phyloP scores from a whole-genome alignment of 2,329 filamentous ascomycete genomes.

The Pseudogymnoascus sp. region DNA sequence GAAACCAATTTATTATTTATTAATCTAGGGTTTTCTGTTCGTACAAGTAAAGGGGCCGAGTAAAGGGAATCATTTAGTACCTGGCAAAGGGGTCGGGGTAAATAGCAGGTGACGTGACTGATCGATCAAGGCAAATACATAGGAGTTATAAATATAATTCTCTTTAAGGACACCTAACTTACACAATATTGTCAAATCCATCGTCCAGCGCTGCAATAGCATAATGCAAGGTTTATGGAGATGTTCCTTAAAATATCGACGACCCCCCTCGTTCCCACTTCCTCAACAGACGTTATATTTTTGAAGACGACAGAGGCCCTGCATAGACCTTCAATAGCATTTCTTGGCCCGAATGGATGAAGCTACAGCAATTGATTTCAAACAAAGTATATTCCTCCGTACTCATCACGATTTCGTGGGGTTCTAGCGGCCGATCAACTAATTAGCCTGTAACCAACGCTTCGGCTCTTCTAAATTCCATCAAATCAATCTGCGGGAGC shows the following conservation, averaged over 20 bases:
- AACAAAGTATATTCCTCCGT: background rate
- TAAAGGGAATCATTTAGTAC: no score
- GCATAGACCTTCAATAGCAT: background rate
- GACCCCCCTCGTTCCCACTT: background rate
- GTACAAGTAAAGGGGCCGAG: no score
- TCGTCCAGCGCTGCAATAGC: background rate
- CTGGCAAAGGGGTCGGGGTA: background rate
- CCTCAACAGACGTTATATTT: background rate
- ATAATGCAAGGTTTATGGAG: background rate
- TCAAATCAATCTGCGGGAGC: background rate
- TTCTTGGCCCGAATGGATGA: background rate
- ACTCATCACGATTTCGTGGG: background rate
- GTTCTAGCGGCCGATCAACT: background rate
- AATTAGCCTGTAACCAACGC: background rate
- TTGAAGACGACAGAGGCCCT: background rate
- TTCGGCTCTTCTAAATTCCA: background rate
- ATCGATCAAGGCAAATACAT: background rate
- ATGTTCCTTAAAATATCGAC: background rate
- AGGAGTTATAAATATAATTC: background rate
- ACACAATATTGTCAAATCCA: background rate
- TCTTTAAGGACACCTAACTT: background rate
- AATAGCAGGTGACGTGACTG: background rate
- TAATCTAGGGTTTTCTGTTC: no score
- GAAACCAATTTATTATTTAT: background rate
- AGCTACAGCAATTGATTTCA: background rate